These are phyloP conservation scores for Salicornia ramosissima DNA, from an alignment of 148 eudicot genomes.

Conservation along the genomic window DNA sequence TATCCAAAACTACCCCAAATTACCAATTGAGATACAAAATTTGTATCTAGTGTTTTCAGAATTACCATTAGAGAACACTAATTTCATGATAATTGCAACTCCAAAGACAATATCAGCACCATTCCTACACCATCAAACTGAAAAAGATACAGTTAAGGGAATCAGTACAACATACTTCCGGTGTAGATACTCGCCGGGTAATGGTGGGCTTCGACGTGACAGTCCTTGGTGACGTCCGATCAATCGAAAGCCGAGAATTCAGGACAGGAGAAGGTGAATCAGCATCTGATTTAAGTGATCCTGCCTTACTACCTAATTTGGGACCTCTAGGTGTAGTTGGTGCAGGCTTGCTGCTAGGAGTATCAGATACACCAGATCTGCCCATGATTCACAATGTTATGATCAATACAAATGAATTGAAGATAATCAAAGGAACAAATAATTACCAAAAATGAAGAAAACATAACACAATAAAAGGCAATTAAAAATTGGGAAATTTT, in stretches of 20 bases:
- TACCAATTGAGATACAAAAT: no score
- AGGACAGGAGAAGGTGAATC: slow-evolving; percentile 59
- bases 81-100: background rate
- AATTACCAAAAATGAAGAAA: slow-evolving; percentile 6
- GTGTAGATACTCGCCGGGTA: slow-evolving; percentile 49
- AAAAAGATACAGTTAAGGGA: background rate
- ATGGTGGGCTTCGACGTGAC: slow-evolving; percentile 50
- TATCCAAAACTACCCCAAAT: no score
- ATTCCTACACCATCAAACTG: background rate
- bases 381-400: slow-evolving; percentile 24
- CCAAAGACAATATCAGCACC: background rate
- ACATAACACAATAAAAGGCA: background rate
- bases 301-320: slow-evolving; percentile 47
- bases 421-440: slow-evolving; percentile 7
- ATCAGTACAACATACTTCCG: slow-evolving; percentile 49
- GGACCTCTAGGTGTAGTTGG: slow-evolving; percentile 60
- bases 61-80: background rate
- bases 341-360: slow-evolving; percentile 51
- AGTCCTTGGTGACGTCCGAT: slow-evolving; percentile 52
- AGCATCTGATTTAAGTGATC: slow-evolving; percentile 53
- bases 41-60: background rate
- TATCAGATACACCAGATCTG: slow-evolving; percentile 67
- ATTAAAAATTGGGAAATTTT: background rate
- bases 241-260: slow-evolving; percentile 52
- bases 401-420: slow-evolving; percentile 13